These are phyloP conservation scores for Sporothrix sp. DNA, from an alignment of 2,329 filamentous ascomycete species.

Conservation along the genomic window DNA sequence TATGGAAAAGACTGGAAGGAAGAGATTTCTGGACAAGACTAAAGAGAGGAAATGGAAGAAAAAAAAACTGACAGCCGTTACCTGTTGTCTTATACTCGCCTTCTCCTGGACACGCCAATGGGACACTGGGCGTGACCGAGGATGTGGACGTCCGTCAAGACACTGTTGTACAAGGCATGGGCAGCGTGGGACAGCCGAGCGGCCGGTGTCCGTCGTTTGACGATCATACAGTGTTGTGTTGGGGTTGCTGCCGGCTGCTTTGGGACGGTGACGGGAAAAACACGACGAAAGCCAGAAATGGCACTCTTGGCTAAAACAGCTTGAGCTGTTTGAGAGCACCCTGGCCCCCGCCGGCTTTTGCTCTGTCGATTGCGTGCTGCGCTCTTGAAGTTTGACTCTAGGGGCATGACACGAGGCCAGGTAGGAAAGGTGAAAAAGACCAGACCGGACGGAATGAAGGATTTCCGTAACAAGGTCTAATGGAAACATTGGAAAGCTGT, in stretches of 20 bases:
- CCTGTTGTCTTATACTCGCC: slow-evolving; percentile 6
- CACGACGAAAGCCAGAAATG: not conserved
- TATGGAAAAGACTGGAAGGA: slow-evolving; percentile 11
- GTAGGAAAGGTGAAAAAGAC: not conserved
- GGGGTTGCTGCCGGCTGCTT: not conserved
- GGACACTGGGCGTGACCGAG: too few species aligned
- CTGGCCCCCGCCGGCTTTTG: not conserved
- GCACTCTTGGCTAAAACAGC: not conserved
- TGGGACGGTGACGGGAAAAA: not conserved
- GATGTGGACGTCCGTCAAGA: too few species aligned
- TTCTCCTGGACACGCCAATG: too few species aligned
- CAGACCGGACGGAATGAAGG: not conserved
- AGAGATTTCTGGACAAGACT: not conserved
- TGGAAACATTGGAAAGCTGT: slow-evolving; percentile 1
- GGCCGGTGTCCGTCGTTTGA: not conserved
- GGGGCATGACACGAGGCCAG: too few species aligned
- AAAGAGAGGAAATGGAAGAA: not conserved
- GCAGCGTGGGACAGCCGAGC: not conserved
- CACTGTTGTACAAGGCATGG: too few species aligned
- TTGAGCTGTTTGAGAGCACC: not conserved
- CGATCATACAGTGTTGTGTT: slow-evolving; percentile 7
- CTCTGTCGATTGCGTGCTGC: not conserved
- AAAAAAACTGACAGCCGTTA: not conserved
- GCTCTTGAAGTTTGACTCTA: not conserved
- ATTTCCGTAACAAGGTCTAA: too few species aligned